Base-by-base conservation (phyloP, 306 rosid genomes). In the Quercus aquifolioides region DNA sequence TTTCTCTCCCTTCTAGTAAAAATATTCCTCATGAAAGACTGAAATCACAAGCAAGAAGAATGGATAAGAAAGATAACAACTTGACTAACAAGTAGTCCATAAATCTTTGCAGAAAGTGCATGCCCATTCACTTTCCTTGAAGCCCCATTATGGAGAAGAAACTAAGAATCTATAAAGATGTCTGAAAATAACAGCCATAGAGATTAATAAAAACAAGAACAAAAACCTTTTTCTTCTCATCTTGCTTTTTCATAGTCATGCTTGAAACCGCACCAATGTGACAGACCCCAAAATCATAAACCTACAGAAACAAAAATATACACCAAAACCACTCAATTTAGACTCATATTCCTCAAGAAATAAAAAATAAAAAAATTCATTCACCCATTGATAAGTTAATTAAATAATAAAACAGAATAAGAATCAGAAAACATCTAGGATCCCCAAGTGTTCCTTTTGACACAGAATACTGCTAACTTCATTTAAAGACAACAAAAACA, bases 11-110 rank as follows among this genome's bases (percentile, higher is more conserved):
- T 81, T 70, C 80, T 74, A n/a, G 87, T 74, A 85, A 91, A 92
- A 23, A 92, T 75, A 80, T 87, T 91, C 85, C 84, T 71, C 62
- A 94, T 83, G 82, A 90, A 90, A 19, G 97, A 89, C 99, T 95
- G 95, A 56, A 91, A 88, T 59, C 83, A 82, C 80, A 76, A 76
- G 51, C 46, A 74, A 41, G 23, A 73, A 38, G 11, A 74, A 31
- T 7, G 55, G 1, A 69, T 25, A 11, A 38, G 18, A 56, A 28
- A 13, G 20, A 38, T 8, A 23, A 67, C 21, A 43, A n/a, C 41
- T 28, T 5, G 4, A 23, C 30, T 26, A 23, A 59, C 25, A 23
- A 28, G 8, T 17, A 18, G n/a, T 17, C 17, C 31, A 54, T 18
- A 6, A 3, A 35, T 23, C 54, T 13, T 12, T 2, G 3, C 3